phyloP scores from a whole-genome alignment of 805 yeast genomes.

The Lachancea fermentati region DNA sequence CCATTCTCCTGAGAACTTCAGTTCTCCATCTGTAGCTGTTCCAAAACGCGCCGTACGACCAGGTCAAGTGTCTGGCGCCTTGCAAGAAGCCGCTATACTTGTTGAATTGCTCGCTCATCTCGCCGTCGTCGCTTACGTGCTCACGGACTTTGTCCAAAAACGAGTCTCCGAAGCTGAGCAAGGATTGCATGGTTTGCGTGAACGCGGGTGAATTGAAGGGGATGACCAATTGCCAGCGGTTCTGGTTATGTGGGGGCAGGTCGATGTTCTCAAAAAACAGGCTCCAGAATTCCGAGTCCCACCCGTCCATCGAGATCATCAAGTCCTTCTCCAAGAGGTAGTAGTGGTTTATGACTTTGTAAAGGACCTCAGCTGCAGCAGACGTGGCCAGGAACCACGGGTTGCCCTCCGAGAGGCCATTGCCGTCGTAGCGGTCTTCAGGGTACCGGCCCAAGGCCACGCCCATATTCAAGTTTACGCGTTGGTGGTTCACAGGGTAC shows the following conservation, averaged over 20 bases:
- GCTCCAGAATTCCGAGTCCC: conserved; percentile 25
- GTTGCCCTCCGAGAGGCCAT: conserved; percentile 68
- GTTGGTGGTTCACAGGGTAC: conserved; percentile 67
- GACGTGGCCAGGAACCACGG: conserved; percentile 89
- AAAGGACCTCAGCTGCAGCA: conserved; percentile 59
- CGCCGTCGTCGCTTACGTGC: conserved; percentile 56
- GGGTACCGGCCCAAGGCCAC: conserved; percentile 89
- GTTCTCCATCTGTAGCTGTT: conserved; percentile 61
- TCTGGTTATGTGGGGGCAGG: conserved; percentile 1
- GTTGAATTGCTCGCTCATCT: conserved; percentile 89
- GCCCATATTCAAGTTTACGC: conserved; percentile 37
- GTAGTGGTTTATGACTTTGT: conserved; percentile 46
- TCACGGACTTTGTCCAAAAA: conserved; percentile 52
- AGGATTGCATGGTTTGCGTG: conserved; percentile 38
- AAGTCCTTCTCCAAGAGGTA: conserved; percentile 39
- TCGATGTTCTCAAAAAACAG: conserved; percentile 15
- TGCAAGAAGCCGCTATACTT: conserved; percentile 74
- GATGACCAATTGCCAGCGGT: conserved; percentile 16
- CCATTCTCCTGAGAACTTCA: conserved; percentile 23
- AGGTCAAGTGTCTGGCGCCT: conserved; percentile 83
- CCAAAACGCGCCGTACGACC: conserved; percentile 84
- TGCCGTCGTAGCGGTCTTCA: conserved; percentile 83
- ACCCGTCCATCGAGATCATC: conserved; percentile 30
- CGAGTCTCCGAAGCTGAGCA: conserved; percentile 60
- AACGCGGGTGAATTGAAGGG: conserved; percentile 38